Evolutionary conservation across 441 rosid species (phyloP), one percentile per base, ranked within the genome.

Genomic region (Pelargonium citronellum): DNA sequence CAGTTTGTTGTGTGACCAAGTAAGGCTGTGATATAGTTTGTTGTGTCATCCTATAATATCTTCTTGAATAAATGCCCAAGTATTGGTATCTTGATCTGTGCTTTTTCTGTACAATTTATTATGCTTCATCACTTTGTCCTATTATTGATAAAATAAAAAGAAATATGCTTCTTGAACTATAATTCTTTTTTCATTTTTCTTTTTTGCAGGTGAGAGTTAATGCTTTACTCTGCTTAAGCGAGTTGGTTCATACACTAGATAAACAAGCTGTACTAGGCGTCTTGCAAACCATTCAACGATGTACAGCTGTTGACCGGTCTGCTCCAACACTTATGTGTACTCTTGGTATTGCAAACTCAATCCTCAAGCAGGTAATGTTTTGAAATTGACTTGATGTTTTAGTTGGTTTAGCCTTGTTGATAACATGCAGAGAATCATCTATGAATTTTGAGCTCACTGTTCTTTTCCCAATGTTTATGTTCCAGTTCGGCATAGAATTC

Each of bases 251-350:
- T 44, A 80, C 81, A 39, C 96, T 94, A n/a, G 94, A 91, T 75
- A 94, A 87, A 78, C 87, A 79, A 39, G 82, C 87, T 71, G 87
- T 86, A 73, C 77, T 86, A 69, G 95, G 87, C 17, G 82, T 94
- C 70, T 74, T 94, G 81, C 90, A 91, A 81, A 94, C 97, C 73
- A 78, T 94, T 78, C 96, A 89, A 72, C 85, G 96, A 15, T 94
- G 99, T 70, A 94, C 95, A 55, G 90, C 97, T 16, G 99, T 94
- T 75, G 99, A 94, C 74, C 96, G 72, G 39, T 91, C 97, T 72
- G 87, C 96, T 60, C 99, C 99, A 58, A 94, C 97, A 24, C 96
- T 94, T 47, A 94, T 94, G 95, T 94, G 96, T 74, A 85, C 99
- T 46, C 96, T 94, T 67, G 96, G 94, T 66, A 79, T 94, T 66